Evolutionary conservation across 768 basidiomycete genomes (phyloP), one percentile per base, ranked within the genome.

Genomic region (Fibroporia radiculosa): DNA sequence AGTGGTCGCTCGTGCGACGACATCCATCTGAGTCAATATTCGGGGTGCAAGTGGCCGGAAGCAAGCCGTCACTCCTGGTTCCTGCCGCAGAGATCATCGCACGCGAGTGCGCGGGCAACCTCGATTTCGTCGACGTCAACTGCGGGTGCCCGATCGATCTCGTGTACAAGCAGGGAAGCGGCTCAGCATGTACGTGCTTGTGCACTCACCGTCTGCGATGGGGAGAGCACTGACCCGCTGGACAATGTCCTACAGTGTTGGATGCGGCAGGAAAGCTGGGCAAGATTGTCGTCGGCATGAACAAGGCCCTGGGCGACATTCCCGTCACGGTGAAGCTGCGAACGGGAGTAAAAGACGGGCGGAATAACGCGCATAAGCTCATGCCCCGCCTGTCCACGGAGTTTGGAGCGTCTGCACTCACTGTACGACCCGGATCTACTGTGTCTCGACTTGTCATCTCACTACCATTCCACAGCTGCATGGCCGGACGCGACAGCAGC

Each of bases 141-240:
- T 89, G 90, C 62, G 93, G 93, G 6, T 98, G 96, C 63, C 96
- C 96, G 3, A 98, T 98, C 54, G 96, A 99, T 63, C 69, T 97
- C 33, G 89, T 99, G 1, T 96, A 93, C 67, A 86, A 85, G 56
- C 75, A 77, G 12, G 93, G 93, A 3, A 92, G 90, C 44, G 93
- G 93, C 0, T 87, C 85, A 46, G 93, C 93, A 22, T 62, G 92
- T 93, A 55, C 40, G 85, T 81, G 6, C 36, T 35, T 24, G 34
- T 34, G 18, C 10, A 8, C n/a, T 27, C 32, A 13, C 35, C 2
- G 20, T 13, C 3, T 8, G 18, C 14, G 20, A 18, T 16, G 32
- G 12, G n/a, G n/a, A n/a, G n/a, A n/a, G n/a, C 22, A 18, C 23
- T 24, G 33, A 28, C 31, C 40, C 22, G 23, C 13, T 40, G 29